A percentile compares a stretch with the other conserved stretches of the same genome.
phyloP scores from a whole-genome alignment of 2,329 filamentous ascomycete genomes.

The Albophoma yamanashiensis region DNA sequence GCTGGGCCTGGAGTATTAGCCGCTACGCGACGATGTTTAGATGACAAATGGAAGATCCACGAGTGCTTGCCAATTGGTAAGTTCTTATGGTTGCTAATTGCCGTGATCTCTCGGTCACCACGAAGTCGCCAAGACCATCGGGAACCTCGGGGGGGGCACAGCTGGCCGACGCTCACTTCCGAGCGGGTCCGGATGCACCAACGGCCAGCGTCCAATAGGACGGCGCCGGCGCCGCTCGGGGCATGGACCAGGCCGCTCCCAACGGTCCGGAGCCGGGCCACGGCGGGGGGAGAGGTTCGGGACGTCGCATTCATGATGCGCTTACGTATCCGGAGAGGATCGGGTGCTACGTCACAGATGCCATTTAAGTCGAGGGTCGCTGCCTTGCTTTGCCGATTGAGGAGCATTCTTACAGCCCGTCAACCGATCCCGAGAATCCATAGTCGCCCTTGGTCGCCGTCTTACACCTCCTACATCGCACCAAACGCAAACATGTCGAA shows the following conservation, averaged over 20 bases:
- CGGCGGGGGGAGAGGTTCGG: background rate
- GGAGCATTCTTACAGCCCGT: background rate
- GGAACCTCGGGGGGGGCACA: background rate
- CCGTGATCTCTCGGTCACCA: background rate
- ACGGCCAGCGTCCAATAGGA: background rate
- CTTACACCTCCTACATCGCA: background rate
- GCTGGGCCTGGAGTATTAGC: background rate
- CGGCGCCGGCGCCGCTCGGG: background rate
- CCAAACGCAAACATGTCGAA: slow-evolving; percentile 4
- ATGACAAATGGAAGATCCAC: background rate
- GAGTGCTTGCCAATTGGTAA: background rate
- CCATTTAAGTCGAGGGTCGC: background rate
- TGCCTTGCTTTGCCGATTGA: background rate
- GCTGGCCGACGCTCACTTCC: background rate
- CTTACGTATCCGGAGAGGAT: background rate
- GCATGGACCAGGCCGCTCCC: background rate
- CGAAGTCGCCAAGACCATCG: background rate
- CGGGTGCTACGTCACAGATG: background rate
- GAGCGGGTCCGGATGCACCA: background rate
- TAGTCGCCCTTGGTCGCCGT: background rate
- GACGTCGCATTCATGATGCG: background rate
- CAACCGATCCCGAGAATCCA: background rate
- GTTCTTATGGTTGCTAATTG: background rate
- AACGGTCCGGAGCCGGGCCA: background rate
- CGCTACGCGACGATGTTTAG: background rate